Evolutionary conservation across 257 asterid genomes (phyloP), one percentile per base, ranked within the genome.

Genomic region (Rhazya stricta): DNA sequence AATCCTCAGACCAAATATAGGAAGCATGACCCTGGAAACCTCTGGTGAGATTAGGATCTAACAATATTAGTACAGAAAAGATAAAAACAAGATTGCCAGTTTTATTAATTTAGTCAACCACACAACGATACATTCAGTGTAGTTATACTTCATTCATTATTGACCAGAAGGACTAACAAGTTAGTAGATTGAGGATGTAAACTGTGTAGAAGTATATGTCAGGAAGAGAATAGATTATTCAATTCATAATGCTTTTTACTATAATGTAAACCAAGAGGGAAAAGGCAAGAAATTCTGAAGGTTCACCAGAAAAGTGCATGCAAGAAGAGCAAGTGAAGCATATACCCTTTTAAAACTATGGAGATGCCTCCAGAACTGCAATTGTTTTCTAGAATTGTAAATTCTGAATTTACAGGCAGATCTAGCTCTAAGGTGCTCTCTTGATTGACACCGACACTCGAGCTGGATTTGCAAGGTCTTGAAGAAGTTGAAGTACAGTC

Each of bases 281-380:
- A 23, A 48, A 36, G 60, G 58, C 50, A 73, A 45, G 29, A 48
- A 36, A 48, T 36, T n/a, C 30, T 53, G 30, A 34, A 65, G 67
- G 60, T 50, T 67, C 67, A 43, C 45, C 19, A 48, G 27, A 76
- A 66, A 45, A 61, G 21, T 37, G 32, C n/a, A 66, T 36, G 72
- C 57, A 51, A 42, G 74, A 79, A 76, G 36, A 79, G 54, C 25
- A 60, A 70, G 62, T 61, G 46, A 73, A 73, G 58, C 43, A 78
- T 74, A 29, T 89, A 94, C 98, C 98, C 91, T 85, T 89, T 89
- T 81, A 89, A 87, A 89, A 90, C 76, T 85, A 86, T 86, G 90
- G 32, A 80, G 87, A 84, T 78, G 76, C 90, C 85, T 86, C 90
- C 82, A 67, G 68, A 71, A 84, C 80, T 80, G 83, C 75, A 75